Evolutionary conservation across 2,329 filamentous ascomycete species (phyloP).

Genomic region (Scedosporium dehoogii): DNA sequence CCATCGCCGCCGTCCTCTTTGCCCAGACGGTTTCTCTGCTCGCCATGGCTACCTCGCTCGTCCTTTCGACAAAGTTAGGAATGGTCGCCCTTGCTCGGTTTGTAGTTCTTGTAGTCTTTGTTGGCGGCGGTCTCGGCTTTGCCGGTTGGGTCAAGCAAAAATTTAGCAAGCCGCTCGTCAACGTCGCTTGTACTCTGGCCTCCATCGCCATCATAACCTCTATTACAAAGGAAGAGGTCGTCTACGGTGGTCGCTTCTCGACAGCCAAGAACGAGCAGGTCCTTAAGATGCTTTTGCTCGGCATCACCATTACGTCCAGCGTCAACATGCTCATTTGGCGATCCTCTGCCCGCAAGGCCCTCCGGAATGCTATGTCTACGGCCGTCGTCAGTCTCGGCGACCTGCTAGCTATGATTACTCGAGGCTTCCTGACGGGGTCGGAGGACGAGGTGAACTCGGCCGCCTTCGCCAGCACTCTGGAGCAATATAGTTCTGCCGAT

Average conservation of each 20-base stretch:
- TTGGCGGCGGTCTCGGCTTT: conserved; percentile 77
- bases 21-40: conserved; percentile 58
- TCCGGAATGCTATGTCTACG: conserved; percentile 57
- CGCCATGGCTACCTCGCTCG: conserved; percentile 80
- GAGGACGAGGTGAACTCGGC: conserved; percentile 65
- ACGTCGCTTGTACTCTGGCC: conserved; percentile 74
- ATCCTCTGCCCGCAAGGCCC: conserved; percentile 61
- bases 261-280: conserved; percentile 74
- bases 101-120: conserved; percentile 72
- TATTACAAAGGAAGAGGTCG: conserved; percentile 81
- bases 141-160: conserved; percentile 81
- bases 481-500: conserved; percentile 57
- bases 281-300: conserved; percentile 74
- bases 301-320: conserved; percentile 58
- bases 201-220: conserved; percentile 85
- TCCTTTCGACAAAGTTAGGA: conserved; percentile 59
- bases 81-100: conserved; percentile 64
- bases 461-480: conserved; percentile 52
- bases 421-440: conserved; percentile 72
- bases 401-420: conserved; percentile 72
- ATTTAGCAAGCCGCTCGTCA: conserved; percentile 68
- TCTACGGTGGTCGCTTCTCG: conserved; percentile 73
- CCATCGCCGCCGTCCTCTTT: conserved; percentile 69
- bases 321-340: conserved; percentile 74
- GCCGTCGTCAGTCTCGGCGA: conserved; percentile 68